Evolutionary conservation across 1,284 basidiomycete genomes (phyloP), one percentile per base, ranked within the genome.

Genomic region (Violaceomyces palustris): DNA sequence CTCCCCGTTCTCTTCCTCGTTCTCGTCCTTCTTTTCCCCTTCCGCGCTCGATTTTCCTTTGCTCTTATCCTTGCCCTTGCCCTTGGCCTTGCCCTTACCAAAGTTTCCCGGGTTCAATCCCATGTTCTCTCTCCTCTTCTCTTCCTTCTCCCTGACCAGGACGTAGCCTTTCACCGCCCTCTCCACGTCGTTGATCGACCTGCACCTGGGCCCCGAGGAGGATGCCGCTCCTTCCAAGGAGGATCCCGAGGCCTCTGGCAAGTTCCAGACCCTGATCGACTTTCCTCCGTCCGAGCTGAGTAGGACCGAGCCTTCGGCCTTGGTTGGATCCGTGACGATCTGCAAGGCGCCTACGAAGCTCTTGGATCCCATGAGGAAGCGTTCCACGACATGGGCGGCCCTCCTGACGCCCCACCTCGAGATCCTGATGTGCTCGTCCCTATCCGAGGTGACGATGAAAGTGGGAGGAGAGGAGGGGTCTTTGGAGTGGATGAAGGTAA

Each of bases 371-470:
- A 63, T 48, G 12, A 71, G 35, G 50, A 55, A 71, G 32, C 60
- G 51, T 31, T 65, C 54, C 19, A 68, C 55, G 33, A 71, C 50
- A 30, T 69, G 56, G 1, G 54, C 63, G 11, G 59, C 42, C 5
- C 63, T 60, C 28, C 46, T 41, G 3, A 50, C 28, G 5, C 69
- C 67, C 69, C 69, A 71, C 25, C 69, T 50, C 8, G 69, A 71
- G 22, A 71, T 52, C n/a, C 69, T 58, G 22, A 71, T 69, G 45
- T 71, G 69, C 46, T 69, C 69, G 46, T 71, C 69, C n/a, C 69
- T 54, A 36, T 71, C 69, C 15, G 59, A 51, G 0, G 62, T 66
- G 32, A 71, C 43, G 29, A 71, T 55, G 46, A 48, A 57, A 0
- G 42, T 26, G 19, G 42, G 46, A 5, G 63, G 56, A 17, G 51